Base-by-base conservation (phyloP, 768 basidiomycete species). In the Trametes meyenii region DNA sequence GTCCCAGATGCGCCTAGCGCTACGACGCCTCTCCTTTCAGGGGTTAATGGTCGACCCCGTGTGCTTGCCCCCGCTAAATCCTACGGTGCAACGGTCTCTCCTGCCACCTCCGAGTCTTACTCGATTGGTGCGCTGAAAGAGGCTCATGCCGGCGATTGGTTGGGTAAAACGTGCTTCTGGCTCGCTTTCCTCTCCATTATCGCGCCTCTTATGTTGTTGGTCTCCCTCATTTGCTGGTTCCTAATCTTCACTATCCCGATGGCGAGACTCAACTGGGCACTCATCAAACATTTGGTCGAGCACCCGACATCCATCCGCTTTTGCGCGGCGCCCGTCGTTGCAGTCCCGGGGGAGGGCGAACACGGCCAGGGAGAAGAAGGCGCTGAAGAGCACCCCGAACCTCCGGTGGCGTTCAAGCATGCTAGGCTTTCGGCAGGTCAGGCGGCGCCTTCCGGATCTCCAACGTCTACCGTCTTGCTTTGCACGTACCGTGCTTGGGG, bases 231-330 rank as follows among this genome's bases (percentile, higher is more conserved):
- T 53, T 98, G 97, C 77, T 99, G 96, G 95, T 94, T 82, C n/a
- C 81, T 94, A 62, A 87, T 99, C 62, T 82, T 99, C 72, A 92
- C 96, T 58, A 91, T 99, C 65, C 97, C 97, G 3, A 99, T 99
- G 97, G 97, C 96, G 35, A 96, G 90, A 73, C 83, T 99, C 52
- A 93, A 88, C 67, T 98, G 96, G 96, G 92, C 86, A n/a, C 83
- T 99, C 45, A 82, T 98, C 71, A 86, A 88, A 48, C 83, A 92
- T 72, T 81, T 99, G 52, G 87, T 88, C 70, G 74, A 81, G 55
- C 87, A 88, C 62, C 95, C 97, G 0, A 87, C 88, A 33, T 81
- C 82, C 42, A 89, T 99, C 66, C 92, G 96, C 55, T 98, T 99
- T 78, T 95, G 95, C 66, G 85, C 94, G 3, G 90, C 97, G 10